Evolutionary conservation across 768 basidiomycete genomes (phyloP).

Genomic region (Mycena crocata): DNA sequence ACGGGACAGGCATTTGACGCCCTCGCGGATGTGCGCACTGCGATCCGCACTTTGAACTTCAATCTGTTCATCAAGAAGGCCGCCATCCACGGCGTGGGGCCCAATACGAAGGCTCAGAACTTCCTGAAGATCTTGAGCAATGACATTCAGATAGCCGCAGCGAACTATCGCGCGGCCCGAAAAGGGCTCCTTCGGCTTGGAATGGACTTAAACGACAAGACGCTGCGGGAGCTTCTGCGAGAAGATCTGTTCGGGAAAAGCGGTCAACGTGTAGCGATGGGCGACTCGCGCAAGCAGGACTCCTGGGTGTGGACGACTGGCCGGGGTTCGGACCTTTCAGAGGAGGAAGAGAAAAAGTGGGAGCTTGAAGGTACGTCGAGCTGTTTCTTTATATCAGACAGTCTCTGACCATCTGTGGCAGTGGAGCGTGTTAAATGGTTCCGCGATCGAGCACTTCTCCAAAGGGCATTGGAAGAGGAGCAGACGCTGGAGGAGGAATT

Average conservation of each 20-base stretch:
- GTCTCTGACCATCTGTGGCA: not conserved
- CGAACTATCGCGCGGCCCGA: not conserved
- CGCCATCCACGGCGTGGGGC: not conserved
- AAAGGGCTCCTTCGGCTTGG: not conserved
- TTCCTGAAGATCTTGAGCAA: not conserved
- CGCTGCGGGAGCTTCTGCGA: not conserved
- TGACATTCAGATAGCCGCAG: not conserved
- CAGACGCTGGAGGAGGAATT: constrained; percentile 29
- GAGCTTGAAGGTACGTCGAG: not conserved
- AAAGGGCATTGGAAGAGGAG: constrained; percentile 18
- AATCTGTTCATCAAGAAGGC: not conserved
- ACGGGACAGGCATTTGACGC: not conserved
- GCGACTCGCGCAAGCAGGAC: not conserved
- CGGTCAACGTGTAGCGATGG: not conserved
- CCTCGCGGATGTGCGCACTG: not conserved
- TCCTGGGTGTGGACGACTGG: not conserved
- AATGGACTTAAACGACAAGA: not conserved
- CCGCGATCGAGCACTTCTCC: constrained; percentile 7
- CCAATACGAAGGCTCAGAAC: not conserved
- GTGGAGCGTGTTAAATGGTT: constrained; percentile 31
- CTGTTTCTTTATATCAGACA: not conserved
- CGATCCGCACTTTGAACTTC: not conserved
- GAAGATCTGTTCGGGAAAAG: not conserved
- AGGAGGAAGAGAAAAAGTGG: not conserved
- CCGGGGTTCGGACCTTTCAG: not conserved